Evolutionary conservation across 139 green algal species (phyloP).

Genomic region (Chlorella sp.): DNA sequence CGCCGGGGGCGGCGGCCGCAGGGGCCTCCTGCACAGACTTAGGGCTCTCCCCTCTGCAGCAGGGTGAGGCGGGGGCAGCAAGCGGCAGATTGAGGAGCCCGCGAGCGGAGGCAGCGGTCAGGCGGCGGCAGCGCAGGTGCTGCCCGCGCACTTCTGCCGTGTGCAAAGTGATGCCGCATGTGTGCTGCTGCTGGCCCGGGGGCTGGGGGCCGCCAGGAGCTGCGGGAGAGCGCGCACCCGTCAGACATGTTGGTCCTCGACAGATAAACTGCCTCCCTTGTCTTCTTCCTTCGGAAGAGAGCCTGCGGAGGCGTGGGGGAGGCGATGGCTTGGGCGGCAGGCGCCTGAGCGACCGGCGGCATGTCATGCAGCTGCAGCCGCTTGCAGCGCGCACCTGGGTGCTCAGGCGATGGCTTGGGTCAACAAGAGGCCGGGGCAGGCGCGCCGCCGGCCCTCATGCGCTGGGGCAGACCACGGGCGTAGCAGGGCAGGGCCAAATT

Average conservation of each 20-base stretch:
- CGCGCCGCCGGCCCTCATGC: not conserved
- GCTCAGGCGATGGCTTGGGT: not conserved
- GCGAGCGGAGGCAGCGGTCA: not conserved
- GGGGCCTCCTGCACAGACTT: conserved; percentile 42
- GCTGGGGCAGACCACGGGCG: too few relatives aligned
- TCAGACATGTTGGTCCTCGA: conserved; percentile 64
- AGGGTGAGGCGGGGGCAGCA: not conserved
- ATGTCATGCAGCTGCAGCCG: too few relatives aligned
- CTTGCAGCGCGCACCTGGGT: too few relatives aligned
- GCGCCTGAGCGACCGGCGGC: too few relatives aligned
- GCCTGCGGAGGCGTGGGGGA: conserved; percentile 13
- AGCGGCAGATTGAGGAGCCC: not conserved
- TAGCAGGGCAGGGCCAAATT: too few relatives aligned
- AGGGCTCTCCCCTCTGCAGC: conserved; percentile 56
- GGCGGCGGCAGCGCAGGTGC: not conserved
- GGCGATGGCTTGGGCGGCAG: not conserved
- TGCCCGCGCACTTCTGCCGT: not conserved
- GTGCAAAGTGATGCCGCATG: too few relatives aligned
- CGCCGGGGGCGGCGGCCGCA: conserved; percentile 75
- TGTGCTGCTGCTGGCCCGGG: too few relatives aligned
- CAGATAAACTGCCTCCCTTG: conserved; percentile 51
- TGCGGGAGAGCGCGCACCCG: conserved; percentile 12
- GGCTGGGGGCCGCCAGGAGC: not conserved
- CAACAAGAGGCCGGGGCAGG: not conserved
- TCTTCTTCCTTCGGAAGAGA: conserved; percentile 55